Conservation (phyloP, 202 grass and related monocot genomes). For the Saccharum hybrid region DNA sequence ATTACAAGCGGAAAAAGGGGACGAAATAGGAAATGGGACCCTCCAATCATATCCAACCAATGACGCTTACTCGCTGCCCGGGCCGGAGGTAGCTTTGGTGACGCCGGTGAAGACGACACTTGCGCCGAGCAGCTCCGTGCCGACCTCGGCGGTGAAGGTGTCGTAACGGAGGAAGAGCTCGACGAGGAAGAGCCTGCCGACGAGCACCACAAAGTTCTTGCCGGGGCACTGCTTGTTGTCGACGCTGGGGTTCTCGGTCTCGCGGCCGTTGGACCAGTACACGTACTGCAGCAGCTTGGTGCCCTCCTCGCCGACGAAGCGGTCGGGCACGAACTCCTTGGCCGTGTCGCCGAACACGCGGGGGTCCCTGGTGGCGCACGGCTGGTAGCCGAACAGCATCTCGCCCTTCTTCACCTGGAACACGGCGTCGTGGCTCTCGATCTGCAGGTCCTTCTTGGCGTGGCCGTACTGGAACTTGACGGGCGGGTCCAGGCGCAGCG, state of each 20-base stretch:
- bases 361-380: constrained; percentile 66
- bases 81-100: constrained; percentile 54
- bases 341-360: constrained; percentile 66
- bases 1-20: background rate
- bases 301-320: constrained; percentile 76
- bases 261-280: constrained; percentile 85
- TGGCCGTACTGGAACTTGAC: constrained; percentile 90
- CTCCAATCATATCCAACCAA: background rate
- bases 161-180: constrained; percentile 91
- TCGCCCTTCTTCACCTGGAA: constrained; percentile 75
- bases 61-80: background rate
- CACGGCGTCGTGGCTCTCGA: constrained; percentile 71
- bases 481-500: constrained; percentile 76
- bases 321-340: constrained; percentile 65
- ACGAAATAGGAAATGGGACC: background rate
- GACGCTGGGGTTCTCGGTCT: constrained; percentile 67
- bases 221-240: constrained; percentile 88
- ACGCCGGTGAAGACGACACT: constrained; percentile 61
- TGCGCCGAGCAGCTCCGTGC: constrained; percentile 53
- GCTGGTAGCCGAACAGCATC: constrained; percentile 95
- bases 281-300: constrained; percentile 79
- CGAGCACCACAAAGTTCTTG: constrained; percentile 85
- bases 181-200: constrained; percentile 74
- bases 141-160: constrained; percentile 64
- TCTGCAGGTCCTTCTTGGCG: constrained; percentile 66